These are phyloP conservation scores for Rhododendron simsii DNA, from an alignment of 148 eudicot species.

Conservation along the genomic window DNA sequence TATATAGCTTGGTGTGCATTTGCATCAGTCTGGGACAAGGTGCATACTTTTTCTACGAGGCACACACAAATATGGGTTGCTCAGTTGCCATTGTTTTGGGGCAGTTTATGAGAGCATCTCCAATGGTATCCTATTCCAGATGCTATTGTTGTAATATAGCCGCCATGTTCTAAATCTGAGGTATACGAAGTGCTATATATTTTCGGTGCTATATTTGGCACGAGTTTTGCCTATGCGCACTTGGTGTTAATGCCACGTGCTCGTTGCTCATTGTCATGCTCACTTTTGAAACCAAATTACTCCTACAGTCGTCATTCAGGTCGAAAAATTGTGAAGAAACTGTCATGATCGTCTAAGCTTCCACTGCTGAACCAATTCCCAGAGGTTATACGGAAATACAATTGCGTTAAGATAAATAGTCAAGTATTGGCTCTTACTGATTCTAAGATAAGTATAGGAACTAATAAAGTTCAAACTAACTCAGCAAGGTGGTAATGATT, in stretches of 20 bases:
- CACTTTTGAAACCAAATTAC: neutral
- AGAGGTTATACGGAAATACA: neutral
- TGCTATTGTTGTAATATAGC: neutral
- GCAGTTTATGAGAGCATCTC: neutral
- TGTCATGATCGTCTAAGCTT: neutral
- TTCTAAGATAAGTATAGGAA: neutral
- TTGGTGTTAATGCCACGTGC: neutral
- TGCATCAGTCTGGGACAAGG: neutral
- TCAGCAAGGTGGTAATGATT: neutral
- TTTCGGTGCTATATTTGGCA: neutral
- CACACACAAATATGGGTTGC: neutral
- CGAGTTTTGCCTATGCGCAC: neutral
- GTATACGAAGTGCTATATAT: neutral
- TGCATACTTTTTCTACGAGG: neutral
- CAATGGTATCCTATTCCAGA: neutral
- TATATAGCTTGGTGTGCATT: neutral
- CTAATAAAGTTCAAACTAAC: neutral
- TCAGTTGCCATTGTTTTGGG: neutral
- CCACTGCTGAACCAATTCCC: neutral
- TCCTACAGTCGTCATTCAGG: neutral
- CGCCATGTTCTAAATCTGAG: neutral
- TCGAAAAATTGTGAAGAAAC: neutral
- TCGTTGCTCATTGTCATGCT: neutral
- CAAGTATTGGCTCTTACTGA: neutral
- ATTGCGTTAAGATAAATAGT: neutral